A percentile compares a stretch with the other conserved stretches of the same genome.
phyloP scores from a whole-genome alignment of 164 flowering plant species.

The Umbilicus rupestris region DNA sequence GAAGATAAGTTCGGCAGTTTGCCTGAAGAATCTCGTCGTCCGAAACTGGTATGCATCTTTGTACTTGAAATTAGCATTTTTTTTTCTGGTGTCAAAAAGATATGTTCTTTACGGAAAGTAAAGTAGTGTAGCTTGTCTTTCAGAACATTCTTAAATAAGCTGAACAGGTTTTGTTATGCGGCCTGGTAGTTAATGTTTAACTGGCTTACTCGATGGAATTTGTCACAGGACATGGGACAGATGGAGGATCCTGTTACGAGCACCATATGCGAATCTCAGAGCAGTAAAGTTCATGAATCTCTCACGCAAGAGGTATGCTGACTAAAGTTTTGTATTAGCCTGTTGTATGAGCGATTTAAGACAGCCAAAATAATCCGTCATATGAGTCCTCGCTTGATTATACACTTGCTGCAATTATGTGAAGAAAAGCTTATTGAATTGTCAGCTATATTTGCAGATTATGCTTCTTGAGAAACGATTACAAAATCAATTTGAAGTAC shows the following conservation, averaged over 20 bases:
- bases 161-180: too few relatives aligned
- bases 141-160: too few relatives aligned
- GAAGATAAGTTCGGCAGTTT: slow-evolving; percentile 21
- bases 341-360: too few relatives aligned
- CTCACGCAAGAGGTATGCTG: slow-evolving; percentile 76
- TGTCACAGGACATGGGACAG: slow-evolving; percentile 38
- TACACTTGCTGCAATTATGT: neutral
- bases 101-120: too few relatives aligned
- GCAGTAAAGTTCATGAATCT: slow-evolving; percentile 30
- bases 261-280: slow-evolving; percentile 33
- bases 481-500: slow-evolving; percentile 44
- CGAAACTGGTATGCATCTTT: slow-evolving; percentile 31
- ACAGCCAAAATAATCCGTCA: too few relatives aligned
- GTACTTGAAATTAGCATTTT: neutral
- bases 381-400: neutral
- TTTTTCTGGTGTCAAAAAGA: neutral
- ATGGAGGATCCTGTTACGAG: slow-evolving; percentile 15
- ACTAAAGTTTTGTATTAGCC: neutral
- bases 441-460: slow-evolving; percentile 27
- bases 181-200: neutral
- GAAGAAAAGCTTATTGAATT: neutral
- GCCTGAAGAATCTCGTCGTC: slow-evolving; percentile 23
- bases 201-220: slow-evolving; percentile 8
- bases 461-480: slow-evolving; percentile 50
- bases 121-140: too few relatives aligned